Base-by-base conservation (phyloP, 805 yeast species). In the Sungouiozyma intestinalis region DNA sequence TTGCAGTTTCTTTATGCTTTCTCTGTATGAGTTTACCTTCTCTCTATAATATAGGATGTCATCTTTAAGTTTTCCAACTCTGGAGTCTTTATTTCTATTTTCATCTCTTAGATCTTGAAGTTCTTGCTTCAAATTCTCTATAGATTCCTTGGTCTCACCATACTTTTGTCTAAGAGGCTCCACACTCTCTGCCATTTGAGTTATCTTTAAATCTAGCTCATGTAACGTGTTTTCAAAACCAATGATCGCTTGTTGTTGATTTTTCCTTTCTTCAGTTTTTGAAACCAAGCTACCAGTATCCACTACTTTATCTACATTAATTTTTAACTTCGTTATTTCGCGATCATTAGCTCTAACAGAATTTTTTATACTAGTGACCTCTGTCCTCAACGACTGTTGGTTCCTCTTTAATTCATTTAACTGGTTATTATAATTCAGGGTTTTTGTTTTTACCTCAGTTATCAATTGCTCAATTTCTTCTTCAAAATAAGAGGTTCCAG, bases 341-440 rank as follows among this genome's bases (percentile, higher is more conserved):
- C 53, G 16, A 50, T 17, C 48, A 53, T 39, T 64, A 54, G 46
- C 62, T 66, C 15, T 54, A 14, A 51, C 21, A 35, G 45, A 37
- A 13, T 51, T 34, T 57, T 54, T 45, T 52, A 47, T 7, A 49
- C 64, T 16, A 54, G 60, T 24, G 57, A 60, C 16, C 43, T 68
- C 66, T 11, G 59, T 60, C 17, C 60, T 50, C 16, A 40, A 16
- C 6, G 33, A 21, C 3, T 29, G 27, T 11, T 50, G 40, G 19
- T 52, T 41, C 2, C 24, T 13, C 3, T 49, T 41, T 2, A 47
- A 16, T 2, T 40, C 44, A 3, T 16, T 13, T 7, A 54, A 13
- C 16, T 35, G 41, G 13, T 19, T 37, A 3, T 45, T 47, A 39
- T 47, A 55, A 1, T 45, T 40, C 2, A 36, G 44, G 20, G 38